Conservation (phyloP, 2,329 filamentous ascomycete species). For the Fusarium sp. region DNA sequence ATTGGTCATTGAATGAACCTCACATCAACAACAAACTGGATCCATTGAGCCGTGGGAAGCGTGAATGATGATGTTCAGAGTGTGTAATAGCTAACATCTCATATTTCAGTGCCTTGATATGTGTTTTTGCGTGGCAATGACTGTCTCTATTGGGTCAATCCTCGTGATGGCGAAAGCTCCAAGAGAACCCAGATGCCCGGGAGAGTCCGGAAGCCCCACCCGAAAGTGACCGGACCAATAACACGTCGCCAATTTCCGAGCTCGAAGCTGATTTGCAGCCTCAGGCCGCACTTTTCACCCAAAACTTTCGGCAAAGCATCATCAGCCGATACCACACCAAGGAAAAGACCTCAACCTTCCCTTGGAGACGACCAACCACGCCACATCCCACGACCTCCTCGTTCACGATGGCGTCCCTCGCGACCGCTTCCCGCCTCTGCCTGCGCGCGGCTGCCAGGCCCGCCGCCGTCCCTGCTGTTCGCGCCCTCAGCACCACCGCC, state of each 20-base stretch:
- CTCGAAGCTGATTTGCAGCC: slow-evolving; percentile 49
- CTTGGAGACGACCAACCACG: slow-evolving; percentile 40
- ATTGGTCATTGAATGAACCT: slow-evolving; percentile 35
- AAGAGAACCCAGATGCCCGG: slow-evolving; percentile 40
- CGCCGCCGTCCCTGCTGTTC: slow-evolving; percentile 53
- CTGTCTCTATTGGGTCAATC: neutral
- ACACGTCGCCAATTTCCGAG: slow-evolving; percentile 56
- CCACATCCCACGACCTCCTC: slow-evolving; percentile 40
- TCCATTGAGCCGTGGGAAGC: slow-evolving; percentile 23
- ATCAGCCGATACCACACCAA: slow-evolving; percentile 48
- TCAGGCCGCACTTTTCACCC: slow-evolving; percentile 53
- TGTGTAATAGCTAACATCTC: rapidly evolving
- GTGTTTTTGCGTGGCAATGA: slow-evolving; percentile 3
- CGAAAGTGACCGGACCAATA: slow-evolving; percentile 53
- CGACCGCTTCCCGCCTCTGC: slow-evolving; percentile 72
- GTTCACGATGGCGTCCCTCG: slow-evolving; percentile 69
- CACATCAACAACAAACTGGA: neutral
- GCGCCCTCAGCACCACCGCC: slow-evolving; percentile 65
- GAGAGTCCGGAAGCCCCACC: slow-evolving; percentile 45
- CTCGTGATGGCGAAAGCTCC: slow-evolving; percentile 22
- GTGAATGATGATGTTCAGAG: neutral
- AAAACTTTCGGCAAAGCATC: slow-evolving; percentile 56
- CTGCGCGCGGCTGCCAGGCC: slow-evolving; percentile 64
- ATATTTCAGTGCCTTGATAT: neutral
- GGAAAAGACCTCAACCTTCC: slow-evolving; percentile 60